Percentiles rank a stretch among this genome's conserved stretches.
phyloP scores from a whole-genome alignment of 495 filamentous ascomycete genomes.

The Jackrogersella multiformis region DNA sequence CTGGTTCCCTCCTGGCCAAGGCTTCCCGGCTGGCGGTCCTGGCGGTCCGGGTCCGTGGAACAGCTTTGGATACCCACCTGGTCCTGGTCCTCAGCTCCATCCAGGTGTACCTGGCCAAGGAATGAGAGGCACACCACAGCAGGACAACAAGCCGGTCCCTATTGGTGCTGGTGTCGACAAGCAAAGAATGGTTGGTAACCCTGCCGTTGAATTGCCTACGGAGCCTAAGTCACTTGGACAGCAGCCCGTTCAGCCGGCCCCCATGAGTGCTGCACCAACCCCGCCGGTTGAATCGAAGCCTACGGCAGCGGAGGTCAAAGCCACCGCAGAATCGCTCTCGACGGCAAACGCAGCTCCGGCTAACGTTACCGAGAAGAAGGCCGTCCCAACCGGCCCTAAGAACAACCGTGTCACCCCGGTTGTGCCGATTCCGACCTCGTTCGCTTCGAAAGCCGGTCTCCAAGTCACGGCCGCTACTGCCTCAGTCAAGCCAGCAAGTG shows the following conservation, averaged over 20 bases:
- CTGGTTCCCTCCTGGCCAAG: constrained; percentile 86
- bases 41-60: constrained; percentile 53
- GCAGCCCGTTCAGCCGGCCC: constrained; percentile 43
- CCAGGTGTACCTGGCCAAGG: constrained; percentile 51
- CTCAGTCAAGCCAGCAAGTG: constrained; percentile 49
- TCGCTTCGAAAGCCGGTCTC: constrained; percentile 59
- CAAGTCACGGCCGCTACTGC: constrained; percentile 43
- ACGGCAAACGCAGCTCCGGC: constrained; percentile 47
- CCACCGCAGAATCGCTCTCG: constrained; percentile 53
- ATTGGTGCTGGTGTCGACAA: constrained; percentile 65
- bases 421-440: constrained; percentile 76
- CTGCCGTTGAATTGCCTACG: constrained; percentile 48
- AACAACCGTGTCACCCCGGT: constrained; percentile 57
- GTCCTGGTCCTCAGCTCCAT: constrained; percentile 45
- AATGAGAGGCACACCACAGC: constrained; percentile 48
- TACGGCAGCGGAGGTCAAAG: constrained; percentile 63
- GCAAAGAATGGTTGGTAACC: constrained; percentile 50
- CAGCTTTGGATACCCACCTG: too few relatives aligned
- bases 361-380: constrained; percentile 52
- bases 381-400: constrained; percentile 70
- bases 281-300: constrained; percentile 77
- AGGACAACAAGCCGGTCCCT: constrained; percentile 60
- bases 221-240: constrained; percentile 54
- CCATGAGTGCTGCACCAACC: constrained; percentile 45
- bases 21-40: constrained; percentile 70